A percentile compares a stretch with the other conserved stretches of the same genome.
Conservation (phyloP, 1,284 basidiomycete species). For the Sanguinoderma infundibulare region DNA sequence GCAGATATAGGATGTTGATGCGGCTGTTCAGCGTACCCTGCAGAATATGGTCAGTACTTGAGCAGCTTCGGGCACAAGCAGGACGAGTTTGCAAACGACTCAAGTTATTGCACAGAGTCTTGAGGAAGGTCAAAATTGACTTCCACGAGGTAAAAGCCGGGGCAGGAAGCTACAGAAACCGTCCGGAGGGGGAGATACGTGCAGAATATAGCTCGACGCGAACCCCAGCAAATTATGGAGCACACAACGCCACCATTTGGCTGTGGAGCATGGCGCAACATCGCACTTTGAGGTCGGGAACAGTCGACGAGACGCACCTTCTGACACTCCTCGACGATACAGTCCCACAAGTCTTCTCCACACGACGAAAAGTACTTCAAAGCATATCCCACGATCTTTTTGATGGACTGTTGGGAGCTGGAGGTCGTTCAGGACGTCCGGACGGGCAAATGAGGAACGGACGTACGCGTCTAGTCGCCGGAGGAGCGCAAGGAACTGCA, state of each 20-base stretch:
- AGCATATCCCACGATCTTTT: slow-evolving; percentile 86
- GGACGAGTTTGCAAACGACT: too few species aligned
- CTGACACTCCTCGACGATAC: slow-evolving; percentile 87
- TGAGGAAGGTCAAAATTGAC: too few species aligned
- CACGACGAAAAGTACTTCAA: slow-evolving; percentile 84
- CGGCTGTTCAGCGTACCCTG: slow-evolving; percentile 88
- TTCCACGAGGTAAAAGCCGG: too few species aligned
- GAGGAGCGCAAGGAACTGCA: slow-evolving; percentile 80
- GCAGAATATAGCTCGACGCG: too few species aligned
- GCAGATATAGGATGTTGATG: slow-evolving; percentile 92
- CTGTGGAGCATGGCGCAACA: too few species aligned
- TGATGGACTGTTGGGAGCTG: slow-evolving; percentile 88
- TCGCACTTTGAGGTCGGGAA: too few species aligned
- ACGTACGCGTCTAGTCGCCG: slow-evolving; percentile 82
- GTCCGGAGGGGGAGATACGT: too few species aligned
- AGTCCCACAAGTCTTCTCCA: slow-evolving; percentile 95
- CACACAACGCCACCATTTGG: too few species aligned
- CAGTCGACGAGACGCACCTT: slow-evolving; percentile 62
- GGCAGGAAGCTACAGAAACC: too few species aligned
- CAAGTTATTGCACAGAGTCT: too few species aligned
- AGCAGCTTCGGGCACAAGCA: not conserved
- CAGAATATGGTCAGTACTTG: slow-evolving; percentile 7
- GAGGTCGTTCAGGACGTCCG: slow-evolving; percentile 35
- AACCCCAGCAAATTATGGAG: too few species aligned
- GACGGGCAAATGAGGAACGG: slow-evolving; percentile 19